These are phyloP conservation scores for Zelopaecilomyces penicillatus DNA, from an alignment of 2,329 filamentous ascomycete species.

Conservation along the genomic window DNA sequence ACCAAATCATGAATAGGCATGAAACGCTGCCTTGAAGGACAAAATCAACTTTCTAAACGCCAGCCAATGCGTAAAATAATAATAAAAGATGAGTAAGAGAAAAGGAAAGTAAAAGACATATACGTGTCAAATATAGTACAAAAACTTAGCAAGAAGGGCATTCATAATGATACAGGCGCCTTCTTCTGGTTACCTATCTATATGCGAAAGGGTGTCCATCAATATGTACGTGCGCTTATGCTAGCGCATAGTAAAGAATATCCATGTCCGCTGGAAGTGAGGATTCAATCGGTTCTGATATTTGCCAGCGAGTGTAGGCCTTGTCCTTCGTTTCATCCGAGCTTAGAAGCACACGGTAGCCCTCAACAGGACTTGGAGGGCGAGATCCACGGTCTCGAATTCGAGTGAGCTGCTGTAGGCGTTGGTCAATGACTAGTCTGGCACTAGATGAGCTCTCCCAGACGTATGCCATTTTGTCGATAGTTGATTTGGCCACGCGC, in stretches of 20 bases:
- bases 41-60: constrained; percentile 7
- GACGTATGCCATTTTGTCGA: constrained; percentile 47
- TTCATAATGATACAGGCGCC: background rate
- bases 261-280: constrained; percentile 31
- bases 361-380: constrained; percentile 18
- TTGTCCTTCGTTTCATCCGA: constrained; percentile 19
- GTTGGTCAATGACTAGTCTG: constrained; percentile 35
- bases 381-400: constrained; percentile 25
- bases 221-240: constrained; percentile 9
- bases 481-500: constrained; percentile 40
- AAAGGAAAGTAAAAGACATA: background rate
- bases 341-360: constrained; percentile 22
- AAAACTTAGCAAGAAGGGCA: background rate
- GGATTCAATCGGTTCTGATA: constrained; percentile 25
- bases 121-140: no score
- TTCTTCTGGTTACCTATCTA: background rate
- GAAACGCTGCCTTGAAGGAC: background rate
- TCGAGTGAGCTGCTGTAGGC: constrained; percentile 25
- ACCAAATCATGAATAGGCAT: constrained; percentile 13
- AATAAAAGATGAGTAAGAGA: background rate
- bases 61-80: constrained; percentile 10
- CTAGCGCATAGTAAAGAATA: constrained; percentile 23
- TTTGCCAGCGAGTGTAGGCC: constrained; percentile 25
- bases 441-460: constrained; percentile 53
- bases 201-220: background rate